These are phyloP conservation scores for Phytophthora citrophthora DNA, from an alignment of 352 stramenopile genomes.

Conservation along the genomic window DNA sequence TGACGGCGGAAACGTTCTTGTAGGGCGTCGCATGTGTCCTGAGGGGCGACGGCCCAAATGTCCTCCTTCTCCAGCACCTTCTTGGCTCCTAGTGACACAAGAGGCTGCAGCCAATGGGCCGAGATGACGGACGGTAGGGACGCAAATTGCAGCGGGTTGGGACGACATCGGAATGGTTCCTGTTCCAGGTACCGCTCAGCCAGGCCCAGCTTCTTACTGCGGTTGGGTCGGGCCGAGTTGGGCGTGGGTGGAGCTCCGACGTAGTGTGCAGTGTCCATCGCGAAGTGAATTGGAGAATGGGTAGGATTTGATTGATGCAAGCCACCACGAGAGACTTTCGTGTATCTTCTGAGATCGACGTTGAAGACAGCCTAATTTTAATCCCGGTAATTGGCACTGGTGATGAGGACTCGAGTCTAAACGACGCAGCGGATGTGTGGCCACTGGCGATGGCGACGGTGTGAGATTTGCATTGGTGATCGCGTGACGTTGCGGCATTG, in stretches of 20 bases:
- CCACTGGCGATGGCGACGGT: neutral
- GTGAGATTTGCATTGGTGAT: constrained; percentile 5
- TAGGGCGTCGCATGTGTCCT: constrained; percentile 31
- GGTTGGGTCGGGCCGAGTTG: neutral
- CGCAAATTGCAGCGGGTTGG: constrained; percentile 44
- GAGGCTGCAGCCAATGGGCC: constrained; percentile 39
- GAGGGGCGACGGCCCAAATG: constrained; percentile 31
- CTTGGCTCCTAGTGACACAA: constrained; percentile 37
- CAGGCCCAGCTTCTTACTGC: constrained; percentile 13
- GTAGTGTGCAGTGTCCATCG: constrained; percentile 26
- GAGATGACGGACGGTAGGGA: constrained; percentile 35
- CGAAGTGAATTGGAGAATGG: constrained; percentile 21
- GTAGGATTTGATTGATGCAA: constrained; percentile 7
- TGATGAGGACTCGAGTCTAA: constrained; percentile 10
- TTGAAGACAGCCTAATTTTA: constrained; percentile 14
- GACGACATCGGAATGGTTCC: constrained; percentile 19
- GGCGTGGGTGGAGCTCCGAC: constrained; percentile 14
- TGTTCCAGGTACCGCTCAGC: constrained; percentile 23
- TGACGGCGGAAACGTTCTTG: constrained; percentile 27
- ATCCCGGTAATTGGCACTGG: neutral
- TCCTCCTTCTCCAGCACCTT: constrained; percentile 46
- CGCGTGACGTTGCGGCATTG: too few relatives aligned
- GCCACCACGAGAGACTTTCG: neutral
- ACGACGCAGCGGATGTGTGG: constrained; percentile 10
- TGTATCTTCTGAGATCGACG: constrained; percentile 3